These are phyloP conservation scores for Tylopilus intermedius DNA, from an alignment of 768 basidiomycete species.

Conservation along the genomic window DNA sequence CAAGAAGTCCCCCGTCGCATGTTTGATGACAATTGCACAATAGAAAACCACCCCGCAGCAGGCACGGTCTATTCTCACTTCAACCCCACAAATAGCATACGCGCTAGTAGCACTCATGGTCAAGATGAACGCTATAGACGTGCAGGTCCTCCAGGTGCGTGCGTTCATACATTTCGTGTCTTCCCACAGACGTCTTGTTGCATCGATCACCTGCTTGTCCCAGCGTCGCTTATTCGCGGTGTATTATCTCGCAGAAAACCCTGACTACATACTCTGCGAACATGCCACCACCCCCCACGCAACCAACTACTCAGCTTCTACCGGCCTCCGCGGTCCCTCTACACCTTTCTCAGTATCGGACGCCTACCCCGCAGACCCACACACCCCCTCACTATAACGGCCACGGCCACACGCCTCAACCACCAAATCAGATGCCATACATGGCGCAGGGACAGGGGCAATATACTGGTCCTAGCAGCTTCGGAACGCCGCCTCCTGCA, in stretches of 20 bases:
- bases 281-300: slow-evolving; percentile 18
- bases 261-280: slow-evolving; percentile 46
- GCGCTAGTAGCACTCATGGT: slow-evolving; percentile 76
- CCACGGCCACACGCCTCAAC: slow-evolving; percentile 26
- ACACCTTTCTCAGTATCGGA: slow-evolving; percentile 34
- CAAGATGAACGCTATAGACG: slow-evolving; percentile 65
- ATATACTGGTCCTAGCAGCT: slow-evolving; percentile 16
- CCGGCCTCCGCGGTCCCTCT: slow-evolving; percentile 44
- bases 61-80: slow-evolving; percentile 62
- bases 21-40: not conserved
- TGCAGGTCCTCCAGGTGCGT: slow-evolving; percentile 69
- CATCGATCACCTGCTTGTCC: not conserved
- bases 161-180: not conserved
- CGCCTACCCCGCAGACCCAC: slow-evolving; percentile 33
- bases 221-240: slow-evolving; percentile 4
- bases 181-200: not conserved
- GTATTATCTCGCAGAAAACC: slow-evolving; percentile 45
- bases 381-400: slow-evolving; percentile 28
- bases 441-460: slow-evolving; percentile 16
- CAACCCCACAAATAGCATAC: slow-evolving; percentile 72
- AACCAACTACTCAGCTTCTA: slow-evolving; percentile 23
- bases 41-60: slow-evolving; percentile 74
- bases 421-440: slow-evolving; percentile 18
- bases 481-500: slow-evolving; percentile 20
- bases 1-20: not conserved